Conservation (phyloP, 1,284 basidiomycete genomes). For the Moesziomyces globuligerus region DNA sequence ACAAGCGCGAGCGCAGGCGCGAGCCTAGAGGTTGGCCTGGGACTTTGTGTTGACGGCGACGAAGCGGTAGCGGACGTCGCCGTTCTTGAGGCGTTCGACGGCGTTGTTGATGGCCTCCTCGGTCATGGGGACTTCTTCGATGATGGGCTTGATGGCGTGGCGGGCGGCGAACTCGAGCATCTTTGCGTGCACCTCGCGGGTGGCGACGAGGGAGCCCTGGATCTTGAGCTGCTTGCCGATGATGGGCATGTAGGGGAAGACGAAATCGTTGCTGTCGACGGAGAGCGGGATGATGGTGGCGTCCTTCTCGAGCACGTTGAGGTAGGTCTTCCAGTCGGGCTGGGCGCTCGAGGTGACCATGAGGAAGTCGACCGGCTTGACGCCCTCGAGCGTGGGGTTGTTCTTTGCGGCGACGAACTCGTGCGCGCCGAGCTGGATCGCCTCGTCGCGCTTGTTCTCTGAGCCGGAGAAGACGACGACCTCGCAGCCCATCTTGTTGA, state of each 20-base stretch:
- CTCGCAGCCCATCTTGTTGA: slow-evolving; percentile 54
- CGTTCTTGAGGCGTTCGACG: slow-evolving; percentile 56
- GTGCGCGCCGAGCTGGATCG: slow-evolving; percentile 51
- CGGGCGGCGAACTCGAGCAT: slow-evolving; percentile 61
- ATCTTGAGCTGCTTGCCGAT: slow-evolving; percentile 57
- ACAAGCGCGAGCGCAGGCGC: not conserved
- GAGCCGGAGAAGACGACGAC: slow-evolving; percentile 54
- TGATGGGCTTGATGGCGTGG: slow-evolving; percentile 54
- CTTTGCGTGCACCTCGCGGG: slow-evolving; percentile 50
- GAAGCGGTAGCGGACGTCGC: slow-evolving; percentile 63
- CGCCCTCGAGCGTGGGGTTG: slow-evolving; percentile 55
- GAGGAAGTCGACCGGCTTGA: slow-evolving; percentile 57
- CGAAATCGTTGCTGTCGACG: slow-evolving; percentile 40
- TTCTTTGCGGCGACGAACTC: slow-evolving; percentile 60
- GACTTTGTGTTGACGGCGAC: slow-evolving; percentile 48
- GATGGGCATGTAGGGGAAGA: slow-evolving; percentile 56
- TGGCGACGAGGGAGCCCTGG: slow-evolving; percentile 57
- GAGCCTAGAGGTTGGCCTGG: slow-evolving; percentile 30
- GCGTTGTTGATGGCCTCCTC: slow-evolving; percentile 61
- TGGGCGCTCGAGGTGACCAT: slow-evolving; percentile 60
- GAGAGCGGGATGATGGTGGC: slow-evolving; percentile 60
- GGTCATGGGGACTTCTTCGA: slow-evolving; percentile 64
- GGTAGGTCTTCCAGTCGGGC: slow-evolving; percentile 60
- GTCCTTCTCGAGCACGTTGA: slow-evolving; percentile 51
- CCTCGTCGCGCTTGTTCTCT: slow-evolving; percentile 56